Evolutionary conservation across 371 early-diverging fungal genomes (phyloP).

Genomic region (Scutellospora calospora): DNA sequence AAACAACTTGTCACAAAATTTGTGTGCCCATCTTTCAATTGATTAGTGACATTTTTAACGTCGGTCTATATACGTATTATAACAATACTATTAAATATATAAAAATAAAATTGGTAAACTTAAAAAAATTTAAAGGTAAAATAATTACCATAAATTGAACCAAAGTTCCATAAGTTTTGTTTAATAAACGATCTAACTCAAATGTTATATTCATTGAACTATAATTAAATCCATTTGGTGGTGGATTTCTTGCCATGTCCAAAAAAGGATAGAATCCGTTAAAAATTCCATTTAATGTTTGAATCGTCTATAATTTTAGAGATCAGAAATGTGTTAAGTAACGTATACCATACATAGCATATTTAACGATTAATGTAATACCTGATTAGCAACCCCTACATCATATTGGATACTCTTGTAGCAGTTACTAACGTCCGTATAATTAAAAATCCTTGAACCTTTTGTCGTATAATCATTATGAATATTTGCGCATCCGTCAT

Average conservation of each 20-base stretch:
- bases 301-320: not conserved
- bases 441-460: not conserved
- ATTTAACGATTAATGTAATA: too few relatives aligned
- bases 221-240: not conserved
- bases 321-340: not conserved
- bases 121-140: too few relatives aligned
- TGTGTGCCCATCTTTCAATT: not conserved
- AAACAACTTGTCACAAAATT: not conserved
- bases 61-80: not conserved
- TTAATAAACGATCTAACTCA: not conserved
- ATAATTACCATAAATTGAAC: constrained; percentile 4
- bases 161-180: not conserved
- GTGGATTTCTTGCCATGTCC: not conserved
- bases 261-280: not conserved
- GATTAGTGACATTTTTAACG: not conserved
- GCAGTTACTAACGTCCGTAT: not conserved
- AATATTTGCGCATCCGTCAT: too few relatives aligned
- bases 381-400: too few relatives aligned
- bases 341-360: too few relatives aligned
- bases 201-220: not conserved
- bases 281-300: not conserved
- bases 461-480: too few relatives aligned
- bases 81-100: too few relatives aligned
- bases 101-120: too few relatives aligned
- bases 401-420: not conserved